Percentiles rank a stretch among this genome's conserved stretches.
phyloP scores from a whole-genome alignment of 495 filamentous ascomycete species.

The Podospora fimiseda region DNA sequence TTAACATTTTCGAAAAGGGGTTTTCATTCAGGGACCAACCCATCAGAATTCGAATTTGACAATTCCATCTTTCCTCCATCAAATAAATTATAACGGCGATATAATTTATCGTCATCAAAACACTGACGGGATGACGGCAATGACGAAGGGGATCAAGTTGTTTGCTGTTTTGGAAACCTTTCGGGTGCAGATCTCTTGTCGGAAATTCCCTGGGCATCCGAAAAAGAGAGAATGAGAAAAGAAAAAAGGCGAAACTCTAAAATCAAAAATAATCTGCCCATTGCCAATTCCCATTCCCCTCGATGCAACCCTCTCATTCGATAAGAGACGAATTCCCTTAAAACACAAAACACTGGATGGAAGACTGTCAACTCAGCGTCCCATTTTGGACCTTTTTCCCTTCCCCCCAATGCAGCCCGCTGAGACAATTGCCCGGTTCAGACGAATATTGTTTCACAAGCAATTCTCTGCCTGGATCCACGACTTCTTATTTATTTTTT shows the following conservation, averaged over 20 bases:
- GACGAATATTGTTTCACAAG: not conserved
- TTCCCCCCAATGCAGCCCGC: not conserved
- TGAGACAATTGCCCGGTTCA: not conserved
- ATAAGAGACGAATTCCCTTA: not conserved
- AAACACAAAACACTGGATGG: not conserved
- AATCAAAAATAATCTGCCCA: not conserved
- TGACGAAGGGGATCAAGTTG: too few species aligned
- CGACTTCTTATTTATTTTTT: not conserved
- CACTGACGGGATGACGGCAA: too few species aligned
- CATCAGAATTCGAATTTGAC: not conserved
- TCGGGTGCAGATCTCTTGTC: not conserved
- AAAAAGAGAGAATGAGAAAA: not conserved
- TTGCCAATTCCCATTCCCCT: too few species aligned
- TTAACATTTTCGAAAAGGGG: not conserved
- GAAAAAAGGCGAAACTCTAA: not conserved
- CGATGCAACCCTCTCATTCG: not conserved
- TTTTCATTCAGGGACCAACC: not conserved
- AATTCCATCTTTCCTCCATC: not conserved
- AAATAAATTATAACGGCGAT: too few species aligned
- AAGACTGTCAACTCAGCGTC: not conserved
- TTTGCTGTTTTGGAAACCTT: not conserved
- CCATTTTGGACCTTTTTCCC: not conserved
- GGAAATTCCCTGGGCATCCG: not conserved
- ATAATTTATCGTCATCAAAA: too few species aligned
- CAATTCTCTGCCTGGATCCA: not conserved